These are phyloP conservation scores for Coniochaeta sp. DNA, from an alignment of 2,329 filamentous ascomycete genomes.

Conservation along the genomic window DNA sequence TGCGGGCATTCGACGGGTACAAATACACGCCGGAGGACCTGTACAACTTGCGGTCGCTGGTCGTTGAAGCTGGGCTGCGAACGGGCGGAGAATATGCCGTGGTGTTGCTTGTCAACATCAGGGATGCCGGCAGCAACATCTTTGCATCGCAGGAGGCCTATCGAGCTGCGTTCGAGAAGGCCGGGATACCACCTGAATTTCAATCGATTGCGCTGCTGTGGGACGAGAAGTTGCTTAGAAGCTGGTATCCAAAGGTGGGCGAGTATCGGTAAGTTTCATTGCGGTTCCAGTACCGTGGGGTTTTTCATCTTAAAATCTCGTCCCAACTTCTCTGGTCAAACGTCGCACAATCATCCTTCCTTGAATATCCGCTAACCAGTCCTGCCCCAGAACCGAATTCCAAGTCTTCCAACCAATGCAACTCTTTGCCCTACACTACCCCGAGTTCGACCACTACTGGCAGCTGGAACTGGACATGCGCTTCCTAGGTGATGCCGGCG, in stretches of 20 bases:
- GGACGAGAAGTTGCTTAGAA: constrained; percentile 59
- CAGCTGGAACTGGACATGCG: constrained; percentile 38
- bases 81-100: constrained; percentile 58
- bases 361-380: not conserved
- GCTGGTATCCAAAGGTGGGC: constrained; percentile 57
- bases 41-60: constrained; percentile 55
- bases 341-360: not conserved
- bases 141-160: constrained; percentile 45
- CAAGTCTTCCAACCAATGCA: constrained; percentile 25
- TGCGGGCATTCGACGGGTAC: constrained; percentile 33
- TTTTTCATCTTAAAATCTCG: no score
- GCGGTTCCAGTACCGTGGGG: no score
- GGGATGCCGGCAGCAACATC: constrained; percentile 46
- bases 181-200: constrained; percentile 55
- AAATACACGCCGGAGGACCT: constrained; percentile 53
- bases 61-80: constrained; percentile 52
- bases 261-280: constrained; percentile 27
- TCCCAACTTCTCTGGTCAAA: no score
- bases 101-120: constrained; percentile 54
- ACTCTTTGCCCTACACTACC: constrained; percentile 23
- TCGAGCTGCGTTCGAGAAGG: constrained; percentile 38
- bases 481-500: constrained; percentile 22
- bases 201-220: constrained; percentile 62
- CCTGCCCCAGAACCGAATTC: constrained; percentile 19
- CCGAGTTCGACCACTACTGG: constrained; percentile 27